Conservation (phyloP, 2,329 filamentous ascomycete species). For the Colletotrichum acutatum region DNA sequence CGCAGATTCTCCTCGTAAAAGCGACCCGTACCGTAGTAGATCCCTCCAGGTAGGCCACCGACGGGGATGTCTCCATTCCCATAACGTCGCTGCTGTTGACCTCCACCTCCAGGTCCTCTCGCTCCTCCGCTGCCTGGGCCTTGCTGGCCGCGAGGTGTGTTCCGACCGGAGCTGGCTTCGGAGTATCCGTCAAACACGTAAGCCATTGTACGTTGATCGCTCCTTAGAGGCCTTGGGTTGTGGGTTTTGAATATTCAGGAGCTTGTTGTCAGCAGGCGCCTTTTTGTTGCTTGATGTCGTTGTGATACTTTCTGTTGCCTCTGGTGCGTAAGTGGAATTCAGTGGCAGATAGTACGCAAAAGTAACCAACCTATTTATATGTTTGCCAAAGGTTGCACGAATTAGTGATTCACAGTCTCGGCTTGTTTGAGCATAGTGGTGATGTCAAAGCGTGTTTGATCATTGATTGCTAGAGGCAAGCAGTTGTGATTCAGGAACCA, state of each 20-base stretch:
- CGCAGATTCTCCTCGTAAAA: conserved; percentile 12
- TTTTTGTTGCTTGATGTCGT: background rate
- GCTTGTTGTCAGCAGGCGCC: too few relatives aligned
- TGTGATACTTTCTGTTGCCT: background rate
- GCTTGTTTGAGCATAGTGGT: background rate
- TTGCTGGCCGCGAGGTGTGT: background rate
- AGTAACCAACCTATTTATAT: background rate
- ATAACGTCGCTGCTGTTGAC: background rate
- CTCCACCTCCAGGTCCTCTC: background rate
- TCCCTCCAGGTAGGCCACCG: background rate
- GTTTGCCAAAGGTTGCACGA: background rate
- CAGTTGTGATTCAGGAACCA: background rate
- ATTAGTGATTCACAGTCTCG: background rate
- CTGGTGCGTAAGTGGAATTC: background rate
- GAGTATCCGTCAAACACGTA: conserved; percentile 32
- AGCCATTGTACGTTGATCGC: background rate
- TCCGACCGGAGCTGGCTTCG: background rate
- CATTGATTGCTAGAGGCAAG: background rate
- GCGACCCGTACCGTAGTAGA: conserved; percentile 9
- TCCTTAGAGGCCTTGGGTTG: too few relatives aligned
- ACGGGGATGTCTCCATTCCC: background rate
- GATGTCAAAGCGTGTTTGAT: background rate
- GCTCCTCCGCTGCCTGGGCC: background rate
- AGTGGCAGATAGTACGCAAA: background rate
- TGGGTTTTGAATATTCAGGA: too few relatives aligned